Evolutionary conservation across 139 green algal species (phyloP), one percentile per base, ranked within the genome.

Genomic region (Ulvella scutata): DNA sequence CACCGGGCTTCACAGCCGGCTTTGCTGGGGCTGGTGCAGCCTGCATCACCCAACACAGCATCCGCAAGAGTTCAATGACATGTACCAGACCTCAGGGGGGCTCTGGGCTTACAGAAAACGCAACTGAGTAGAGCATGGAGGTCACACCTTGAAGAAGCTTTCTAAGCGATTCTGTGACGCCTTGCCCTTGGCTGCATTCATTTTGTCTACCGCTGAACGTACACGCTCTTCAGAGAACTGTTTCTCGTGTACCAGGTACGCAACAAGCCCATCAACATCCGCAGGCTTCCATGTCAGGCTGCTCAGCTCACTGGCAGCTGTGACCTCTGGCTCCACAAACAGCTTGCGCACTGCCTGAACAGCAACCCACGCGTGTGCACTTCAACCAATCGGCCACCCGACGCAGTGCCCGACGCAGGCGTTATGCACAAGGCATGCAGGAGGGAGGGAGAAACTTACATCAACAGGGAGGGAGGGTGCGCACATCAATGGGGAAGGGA

Each of bases 181-280:
- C 79, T 92, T 94, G 75, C 83, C 74, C 73, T 90, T 90, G 59
- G 86, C 78, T 9, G 85, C 78, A 37, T 86, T 85, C 37, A 96
- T 88, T 38, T 82, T 78, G 34, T 82, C 79, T 13, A 94, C 72
- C 0, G 86, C 82, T 3, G 59, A 38, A 31, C 87, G 84, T 21
- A 98, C 82, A 13, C 94, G 82, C 4, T 98, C 90, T 76, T 96
- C 88, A 73, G 85, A 91, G 86, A 99, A 99, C 37, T 79, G 84
- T 75, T 97, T 98, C 75, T 99, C 93, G 33, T 40, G 28, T 86
- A 75, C 21, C 96, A 99, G 81, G 76, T 97, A 99, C 17, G 90
- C 43, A 3, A 97, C 83, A 0, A 99, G 44, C 0, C 85, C 93
- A 62, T 98, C 94, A 85, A 90, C 88, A 80, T 99, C 94, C 0